Conservation (phyloP, 1,284 basidiomycete species). For the Cutaneotrichosporon sp. region DNA sequence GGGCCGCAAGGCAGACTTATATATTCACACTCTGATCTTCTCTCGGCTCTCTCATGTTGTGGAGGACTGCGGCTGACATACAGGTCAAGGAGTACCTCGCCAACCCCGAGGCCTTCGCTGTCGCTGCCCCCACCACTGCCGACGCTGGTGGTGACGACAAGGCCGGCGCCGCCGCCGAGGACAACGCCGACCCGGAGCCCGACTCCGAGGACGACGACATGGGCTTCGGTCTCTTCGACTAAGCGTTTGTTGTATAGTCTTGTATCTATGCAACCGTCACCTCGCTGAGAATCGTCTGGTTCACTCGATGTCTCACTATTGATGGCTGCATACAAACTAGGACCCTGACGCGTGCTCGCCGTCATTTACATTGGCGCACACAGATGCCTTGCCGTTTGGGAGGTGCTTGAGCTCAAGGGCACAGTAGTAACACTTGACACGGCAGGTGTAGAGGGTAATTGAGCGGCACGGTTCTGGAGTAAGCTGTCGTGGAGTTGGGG, state of each 20-base stretch:
- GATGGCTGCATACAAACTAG: no score
- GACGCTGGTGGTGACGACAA: slow-evolving; percentile 56
- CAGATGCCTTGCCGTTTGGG: no score
- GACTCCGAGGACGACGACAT: slow-evolving; percentile 57
- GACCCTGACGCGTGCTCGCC: no score
- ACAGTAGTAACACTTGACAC: neutral
- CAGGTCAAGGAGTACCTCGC: slow-evolving; percentile 94
- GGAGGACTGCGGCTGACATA: slow-evolving; percentile 16
- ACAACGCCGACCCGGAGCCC: slow-evolving; percentile 66
- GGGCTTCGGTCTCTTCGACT: slow-evolving; percentile 84
- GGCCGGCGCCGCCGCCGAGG: slow-evolving; percentile 52
- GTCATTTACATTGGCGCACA: no score
- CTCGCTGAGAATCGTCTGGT: neutral
- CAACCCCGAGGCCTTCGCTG: slow-evolving; percentile 94
- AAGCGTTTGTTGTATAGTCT: slow-evolving; percentile 41
- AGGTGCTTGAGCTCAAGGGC: no score
- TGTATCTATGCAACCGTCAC: slow-evolving; percentile 11
- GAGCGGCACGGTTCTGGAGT: neutral
- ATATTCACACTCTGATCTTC: slow-evolving; percentile 38
- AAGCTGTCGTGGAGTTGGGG: no score
- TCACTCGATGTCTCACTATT: no score
- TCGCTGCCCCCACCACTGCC: slow-evolving; percentile 62
- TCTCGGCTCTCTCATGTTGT: neutral
- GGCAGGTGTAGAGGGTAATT: neutral
- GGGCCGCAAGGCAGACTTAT: slow-evolving; percentile 27